Percentiles rank a stretch among this genome's conserved stretches.
Conservation (phyloP, 148 eudicot species). For the Rheum nobile region DNA sequence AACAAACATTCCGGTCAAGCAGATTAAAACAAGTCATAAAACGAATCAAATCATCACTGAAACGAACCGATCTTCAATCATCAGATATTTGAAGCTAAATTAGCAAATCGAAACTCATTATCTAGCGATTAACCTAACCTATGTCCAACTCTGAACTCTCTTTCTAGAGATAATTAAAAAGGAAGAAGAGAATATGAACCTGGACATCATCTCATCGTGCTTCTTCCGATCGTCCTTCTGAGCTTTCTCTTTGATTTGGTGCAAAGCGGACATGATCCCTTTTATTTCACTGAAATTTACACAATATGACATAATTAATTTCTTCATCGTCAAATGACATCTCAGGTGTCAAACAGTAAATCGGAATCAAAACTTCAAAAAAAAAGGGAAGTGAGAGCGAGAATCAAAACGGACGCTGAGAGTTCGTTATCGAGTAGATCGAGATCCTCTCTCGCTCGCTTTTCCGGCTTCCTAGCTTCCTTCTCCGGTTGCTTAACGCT, state of each 20-base stretch:
- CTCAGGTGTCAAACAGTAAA: neutral
- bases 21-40: neutral
- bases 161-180: neutral
- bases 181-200: slow-evolving; percentile 27
- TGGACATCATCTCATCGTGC: slow-evolving; percentile 81
- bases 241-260: slow-evolving; percentile 71
- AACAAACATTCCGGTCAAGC: neutral
- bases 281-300: slow-evolving; percentile 59
- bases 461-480: neutral
- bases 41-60: neutral
- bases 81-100: neutral
- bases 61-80: neutral
- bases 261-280: slow-evolving; percentile 68
- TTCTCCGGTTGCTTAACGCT: neutral
- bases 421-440: neutral
- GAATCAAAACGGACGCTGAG: neutral
- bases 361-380: neutral
- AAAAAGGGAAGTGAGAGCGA: neutral
- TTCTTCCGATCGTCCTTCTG: slow-evolving; percentile 77
- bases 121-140: neutral
- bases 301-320: neutral
- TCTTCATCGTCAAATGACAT: neutral
- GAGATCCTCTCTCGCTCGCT: neutral
- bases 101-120: neutral
- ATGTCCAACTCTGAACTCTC: neutral